Evolutionary conservation across 768 basidiomycete species (phyloP).

Genomic region (Boletus rufocinnamomeus): DNA sequence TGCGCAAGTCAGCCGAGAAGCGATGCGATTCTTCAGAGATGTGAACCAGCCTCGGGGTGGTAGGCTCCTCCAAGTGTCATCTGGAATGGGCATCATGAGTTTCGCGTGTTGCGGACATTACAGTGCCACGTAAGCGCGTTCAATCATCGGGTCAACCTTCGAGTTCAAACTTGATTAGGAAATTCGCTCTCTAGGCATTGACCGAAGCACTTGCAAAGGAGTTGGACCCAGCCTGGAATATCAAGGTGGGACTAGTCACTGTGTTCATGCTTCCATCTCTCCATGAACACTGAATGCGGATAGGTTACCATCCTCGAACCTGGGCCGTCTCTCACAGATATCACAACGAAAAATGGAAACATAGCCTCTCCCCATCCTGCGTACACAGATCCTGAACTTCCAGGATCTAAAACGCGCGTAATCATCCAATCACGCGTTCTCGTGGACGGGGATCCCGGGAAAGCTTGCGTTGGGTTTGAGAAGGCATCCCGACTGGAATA

Average conservation of each 20-base stretch:
- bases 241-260: conserved; percentile 18
- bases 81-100: conserved; percentile 24
- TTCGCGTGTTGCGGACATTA: conserved; percentile 21
- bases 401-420: conserved; percentile 10
- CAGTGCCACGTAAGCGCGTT: conserved; percentile 26
- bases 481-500: conserved; percentile 21
- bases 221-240: conserved; percentile 21
- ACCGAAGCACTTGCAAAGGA: conserved; percentile 22
- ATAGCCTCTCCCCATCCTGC: conserved; percentile 15
- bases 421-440: neutral
- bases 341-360: neutral
- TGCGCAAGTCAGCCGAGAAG: conserved; percentile 32
- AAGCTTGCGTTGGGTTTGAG: conserved; percentile 25
- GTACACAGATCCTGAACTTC: conserved; percentile 18
- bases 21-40: conserved; percentile 39
- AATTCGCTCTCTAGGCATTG: conserved; percentile 33
- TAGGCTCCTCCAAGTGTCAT: conserved; percentile 38
- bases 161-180: conserved; percentile 5
- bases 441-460: conserved; percentile 20
- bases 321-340: conserved; percentile 19
- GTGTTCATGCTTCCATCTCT: rapidly evolving
- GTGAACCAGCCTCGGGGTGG: conserved; percentile 39
- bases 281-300: neutral
- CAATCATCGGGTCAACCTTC: neutral
- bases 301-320: conserved; percentile 29